A percentile compares a stretch with the other conserved stretches of the same genome.
These are phyloP conservation scores for Pulveroboletus sp. DNA, from an alignment of 768 basidiomycete species.

Conservation along the genomic window DNA sequence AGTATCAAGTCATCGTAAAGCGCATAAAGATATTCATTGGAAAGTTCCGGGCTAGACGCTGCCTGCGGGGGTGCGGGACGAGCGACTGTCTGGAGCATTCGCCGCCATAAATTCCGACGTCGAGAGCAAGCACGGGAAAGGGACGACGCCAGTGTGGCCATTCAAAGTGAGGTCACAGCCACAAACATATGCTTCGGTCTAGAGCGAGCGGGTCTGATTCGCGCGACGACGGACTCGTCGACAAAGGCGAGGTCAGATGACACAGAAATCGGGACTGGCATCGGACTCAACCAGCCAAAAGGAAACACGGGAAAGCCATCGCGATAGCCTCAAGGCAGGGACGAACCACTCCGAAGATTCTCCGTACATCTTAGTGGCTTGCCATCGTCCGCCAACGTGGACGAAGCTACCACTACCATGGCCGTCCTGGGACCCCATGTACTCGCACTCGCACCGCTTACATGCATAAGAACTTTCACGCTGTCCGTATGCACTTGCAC, in stretches of 20 bases:
- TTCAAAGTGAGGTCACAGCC: background rate
- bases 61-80: background rate
- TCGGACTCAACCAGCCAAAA: slow-evolving; percentile 25
- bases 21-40: slow-evolving; percentile 15
- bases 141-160: slow-evolving; percentile 1
- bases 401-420: slow-evolving; percentile 18
- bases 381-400: slow-evolving; percentile 4
- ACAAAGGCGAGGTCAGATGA: slow-evolving; percentile 25
- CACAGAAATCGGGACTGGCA: slow-evolving; percentile 22
- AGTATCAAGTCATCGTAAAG: slow-evolving; percentile 42
- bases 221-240: slow-evolving; percentile 2
- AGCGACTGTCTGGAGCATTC: slow-evolving; percentile 20
- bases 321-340: slow-evolving; percentile 7
- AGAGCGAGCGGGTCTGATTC: slow-evolving; percentile 24
- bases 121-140: slow-evolving; percentile 8
- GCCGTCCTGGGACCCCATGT: slow-evolving; percentile 24
- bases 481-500: slow-evolving; percentile 21
- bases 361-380: slow-evolving; percentile 22
- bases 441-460: slow-evolving; percentile 16
- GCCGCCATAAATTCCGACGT: slow-evolving; percentile 9
- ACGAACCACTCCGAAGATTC: slow-evolving; percentile 16
- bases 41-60: slow-evolving; percentile 12
- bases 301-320: slow-evolving; percentile 16
- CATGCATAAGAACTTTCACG: slow-evolving; percentile 4
- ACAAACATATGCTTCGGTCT: background rate